phyloP scores from a whole-genome alignment of 441 rosid species.

The Lepidium campestre region DNA sequence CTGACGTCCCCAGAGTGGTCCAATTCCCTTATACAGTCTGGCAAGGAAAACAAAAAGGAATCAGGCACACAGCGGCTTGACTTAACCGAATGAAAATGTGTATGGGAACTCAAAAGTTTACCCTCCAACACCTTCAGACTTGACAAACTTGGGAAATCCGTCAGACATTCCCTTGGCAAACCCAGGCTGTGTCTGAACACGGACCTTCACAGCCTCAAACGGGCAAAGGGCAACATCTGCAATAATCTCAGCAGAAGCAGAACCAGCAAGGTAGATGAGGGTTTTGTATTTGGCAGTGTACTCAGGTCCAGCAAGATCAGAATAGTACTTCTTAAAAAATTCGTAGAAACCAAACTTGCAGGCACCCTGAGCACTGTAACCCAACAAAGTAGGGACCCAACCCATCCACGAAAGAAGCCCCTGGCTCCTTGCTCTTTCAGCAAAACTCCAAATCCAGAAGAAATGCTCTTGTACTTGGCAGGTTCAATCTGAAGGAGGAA shows the following conservation, averaged over 20 bases:
- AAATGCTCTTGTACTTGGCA: slow-evolving; percentile 85
- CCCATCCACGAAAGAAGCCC: slow-evolving; percentile 99
- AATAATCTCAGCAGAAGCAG: slow-evolving; percentile 98
- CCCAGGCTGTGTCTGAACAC: slow-evolving; percentile 99
- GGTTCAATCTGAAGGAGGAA: slow-evolving; percentile 68
- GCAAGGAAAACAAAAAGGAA: neutral
- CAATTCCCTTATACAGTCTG: neutral
- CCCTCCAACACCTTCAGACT: neutral
- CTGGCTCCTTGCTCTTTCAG: slow-evolving; percentile 84
- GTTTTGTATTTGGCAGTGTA: slow-evolving; percentile 79
- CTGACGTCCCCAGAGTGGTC: slow-evolving; percentile 2
- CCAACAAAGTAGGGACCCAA: slow-evolving; percentile 98
- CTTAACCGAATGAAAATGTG: neutral
- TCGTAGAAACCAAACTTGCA: slow-evolving; percentile 98
- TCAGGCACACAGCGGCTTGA: neutral
- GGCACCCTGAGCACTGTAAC: slow-evolving; percentile 99
- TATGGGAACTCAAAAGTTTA: neutral
- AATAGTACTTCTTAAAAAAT: slow-evolving; percentile 87
- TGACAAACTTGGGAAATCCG: slow-evolving; percentile 2
- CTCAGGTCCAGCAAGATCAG: slow-evolving; percentile 97
- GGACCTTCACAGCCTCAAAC: slow-evolving; percentile 95
- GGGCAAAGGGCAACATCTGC: slow-evolving; percentile 99
- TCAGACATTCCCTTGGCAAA: slow-evolving; percentile 69
- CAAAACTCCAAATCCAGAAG: slow-evolving; percentile 89
- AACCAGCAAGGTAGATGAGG: slow-evolving; percentile 96